phyloP scores from a whole-genome alignment of 495 filamentous ascomycete species.

The Aspergillus diversus region DNA sequence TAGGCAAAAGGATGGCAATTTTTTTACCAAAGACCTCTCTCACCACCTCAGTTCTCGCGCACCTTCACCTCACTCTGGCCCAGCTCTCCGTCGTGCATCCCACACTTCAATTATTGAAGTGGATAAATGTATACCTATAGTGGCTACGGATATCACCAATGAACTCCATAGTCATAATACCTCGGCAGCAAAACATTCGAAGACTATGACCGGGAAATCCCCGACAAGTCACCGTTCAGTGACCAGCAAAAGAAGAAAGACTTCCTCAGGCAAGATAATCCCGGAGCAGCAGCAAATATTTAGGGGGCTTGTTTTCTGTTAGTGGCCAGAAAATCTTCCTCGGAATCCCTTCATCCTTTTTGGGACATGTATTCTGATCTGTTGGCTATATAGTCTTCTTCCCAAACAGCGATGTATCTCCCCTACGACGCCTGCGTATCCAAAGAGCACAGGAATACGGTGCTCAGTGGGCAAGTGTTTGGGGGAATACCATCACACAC shows the following conservation, averaged over 20 bases:
- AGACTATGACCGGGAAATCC: slow-evolving; percentile 4
- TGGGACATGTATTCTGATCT: not conserved
- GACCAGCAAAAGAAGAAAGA: slow-evolving; percentile 29
- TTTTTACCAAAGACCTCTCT: not conserved
- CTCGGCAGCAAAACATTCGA: slow-evolving; percentile 12
- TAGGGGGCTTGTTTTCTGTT: slow-evolving; percentile 64
- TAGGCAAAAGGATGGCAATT: not conserved
- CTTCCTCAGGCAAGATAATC: slow-evolving; percentile 39
- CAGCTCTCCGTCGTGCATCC: not conserved
- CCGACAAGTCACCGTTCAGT: not conserved
- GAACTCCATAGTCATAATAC: not conserved
- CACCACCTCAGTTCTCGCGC: not conserved
- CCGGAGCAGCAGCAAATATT: slow-evolving; percentile 69
- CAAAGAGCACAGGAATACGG: slow-evolving; percentile 76
- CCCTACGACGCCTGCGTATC: slow-evolving; percentile 69
- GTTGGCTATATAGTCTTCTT: slow-evolving; percentile 62
- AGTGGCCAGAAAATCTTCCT: slow-evolving; percentile 18
- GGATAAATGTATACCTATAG: not conserved
- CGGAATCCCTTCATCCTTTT: not conserved
- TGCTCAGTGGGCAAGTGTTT: slow-evolving; percentile 63
- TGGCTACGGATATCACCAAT: not conserved
- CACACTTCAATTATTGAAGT: not conserved
- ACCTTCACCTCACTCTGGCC: slow-evolving; percentile 6
- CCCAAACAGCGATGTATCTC: slow-evolving; percentile 74
- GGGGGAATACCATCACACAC: slow-evolving; percentile 63